These are phyloP conservation scores for Phallus indusiatus DNA, from an alignment of 768 basidiomycete genomes.

Conservation along the genomic window DNA sequence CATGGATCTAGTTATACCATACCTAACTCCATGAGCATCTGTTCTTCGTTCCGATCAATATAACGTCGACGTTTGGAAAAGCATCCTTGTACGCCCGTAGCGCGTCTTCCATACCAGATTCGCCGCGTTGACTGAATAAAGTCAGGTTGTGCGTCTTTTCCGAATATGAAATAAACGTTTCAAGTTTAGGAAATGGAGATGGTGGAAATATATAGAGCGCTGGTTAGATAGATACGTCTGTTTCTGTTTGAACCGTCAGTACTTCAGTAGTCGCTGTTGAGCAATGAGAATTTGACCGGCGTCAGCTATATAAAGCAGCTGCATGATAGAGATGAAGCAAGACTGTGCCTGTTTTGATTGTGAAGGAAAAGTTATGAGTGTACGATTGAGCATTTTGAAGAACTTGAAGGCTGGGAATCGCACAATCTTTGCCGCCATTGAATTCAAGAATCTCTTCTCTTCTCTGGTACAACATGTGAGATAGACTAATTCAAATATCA, in stretches of 20 bases:
- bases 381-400: no score
- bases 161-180: conserved; percentile 67
- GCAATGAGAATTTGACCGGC: not conserved
- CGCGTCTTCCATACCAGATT: conserved; percentile 74
- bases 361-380: not conserved
- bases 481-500: not conserved
- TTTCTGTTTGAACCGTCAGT: not conserved
- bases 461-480: conserved; percentile 32
- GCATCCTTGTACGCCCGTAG: conserved; percentile 60
- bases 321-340: conserved; percentile 84
- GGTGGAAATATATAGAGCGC: conserved; percentile 86
- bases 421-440: conserved; percentile 98
- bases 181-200: conserved; percentile 80
- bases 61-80: conserved; percentile 62
- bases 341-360: not conserved
- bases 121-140: conserved; percentile 45
- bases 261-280: conserved; percentile 1
- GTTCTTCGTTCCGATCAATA: conserved; percentile 85
- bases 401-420: no score
- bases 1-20: not conserved
- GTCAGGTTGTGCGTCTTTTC: conserved; percentile 62
- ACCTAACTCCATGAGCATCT: conserved; percentile 91
- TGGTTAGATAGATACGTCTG: conserved; percentile 10
- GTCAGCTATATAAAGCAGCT: conserved; percentile 49
- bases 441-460: conserved; percentile 74